These are phyloP conservation scores for Thuidium tamariscinum DNA, from an alignment of 225 moss, liverwort and hornwort genomes.

Conservation along the genomic window DNA sequence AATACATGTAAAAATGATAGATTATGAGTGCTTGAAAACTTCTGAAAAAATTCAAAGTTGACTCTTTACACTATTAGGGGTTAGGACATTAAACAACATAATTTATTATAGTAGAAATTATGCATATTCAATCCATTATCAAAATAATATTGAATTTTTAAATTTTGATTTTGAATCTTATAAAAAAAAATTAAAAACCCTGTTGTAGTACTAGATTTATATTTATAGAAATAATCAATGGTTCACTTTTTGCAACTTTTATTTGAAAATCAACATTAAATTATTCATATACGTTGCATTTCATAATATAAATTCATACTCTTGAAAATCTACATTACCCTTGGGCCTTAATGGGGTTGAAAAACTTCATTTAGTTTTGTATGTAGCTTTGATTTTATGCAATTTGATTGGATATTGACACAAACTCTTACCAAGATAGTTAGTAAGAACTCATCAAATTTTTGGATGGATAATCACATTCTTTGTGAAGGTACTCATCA, in stretches of 20 bases:
- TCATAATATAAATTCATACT: neutral
- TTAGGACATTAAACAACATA: too few species aligned
- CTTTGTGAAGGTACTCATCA: neutral
- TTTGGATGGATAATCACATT: accelerated
- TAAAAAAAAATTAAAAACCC: accelerated
- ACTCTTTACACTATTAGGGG: accelerated
- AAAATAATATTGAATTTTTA: neutral
- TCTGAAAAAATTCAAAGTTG: accelerated
- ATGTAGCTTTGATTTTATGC: neutral
- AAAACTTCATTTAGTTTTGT: neutral
- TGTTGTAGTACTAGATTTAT: neutral
- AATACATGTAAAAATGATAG: neutral
- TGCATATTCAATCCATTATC: neutral
- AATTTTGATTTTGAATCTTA: neutral
- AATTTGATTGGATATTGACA: too few species aligned
- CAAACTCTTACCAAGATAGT: neutral
- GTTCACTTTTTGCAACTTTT: neutral
- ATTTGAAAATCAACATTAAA: neutral
- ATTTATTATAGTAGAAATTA: too few species aligned
- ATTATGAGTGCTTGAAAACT: too few species aligned
- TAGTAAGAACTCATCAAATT: neutral
- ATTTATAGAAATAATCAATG: neutral
- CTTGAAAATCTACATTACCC: accelerated
- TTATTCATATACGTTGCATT: neutral
- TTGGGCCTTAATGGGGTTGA: neutral